Base-by-base conservation (phyloP, 768 basidiomycete species). In the Mycena haematopus region DNA sequence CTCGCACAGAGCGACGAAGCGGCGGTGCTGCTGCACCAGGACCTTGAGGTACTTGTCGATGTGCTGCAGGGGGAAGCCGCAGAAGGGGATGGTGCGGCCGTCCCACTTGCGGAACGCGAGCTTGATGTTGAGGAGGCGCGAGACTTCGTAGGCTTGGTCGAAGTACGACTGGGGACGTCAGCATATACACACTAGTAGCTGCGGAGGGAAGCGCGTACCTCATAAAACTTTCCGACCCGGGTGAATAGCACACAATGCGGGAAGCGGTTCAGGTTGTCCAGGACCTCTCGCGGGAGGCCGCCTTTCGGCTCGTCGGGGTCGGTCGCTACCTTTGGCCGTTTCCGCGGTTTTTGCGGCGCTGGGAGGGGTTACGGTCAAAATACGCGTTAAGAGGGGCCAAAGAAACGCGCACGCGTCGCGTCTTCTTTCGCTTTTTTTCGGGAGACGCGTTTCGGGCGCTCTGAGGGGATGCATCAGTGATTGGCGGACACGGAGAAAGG, bases 211-310 rank as follows among this genome's bases (percentile, higher is more conserved):
- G 47, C 38, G 13, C 42, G 4, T 72, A 93, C 96, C 84, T 98
- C 96, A 71, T 96, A 98, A 74, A 98, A 98, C 69, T 94, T 90
- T 15, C 96, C 96, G 13, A 98, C 95, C 56, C 93, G 86, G 9
- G 95, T 98, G 19, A 99, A 82, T 25, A 98, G 80, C 29, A 97
- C 82, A 71, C 95, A 96, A 68, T 95, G 91, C 22, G 96, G 91
- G 71, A 94, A 97, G 50, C 78, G 84, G 42, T 79, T 77, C 21
- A 91, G 80, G 70, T 97, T 94, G 25, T 83, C 75, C 65, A 85
- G 79, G 33, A 98, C 89, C 66, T 88, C 89, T 46, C 72, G 80
- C 3, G 38, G 93, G 90, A 22, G 96, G 82, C 50, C 81, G 75
- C 77, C 24, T 65, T 57, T 60, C 21, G 52, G 45, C 35, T 19